Conservation (phyloP, 2,329 filamentous ascomycete species). For the Neophaeococcomyces mojaviensis region DNA sequence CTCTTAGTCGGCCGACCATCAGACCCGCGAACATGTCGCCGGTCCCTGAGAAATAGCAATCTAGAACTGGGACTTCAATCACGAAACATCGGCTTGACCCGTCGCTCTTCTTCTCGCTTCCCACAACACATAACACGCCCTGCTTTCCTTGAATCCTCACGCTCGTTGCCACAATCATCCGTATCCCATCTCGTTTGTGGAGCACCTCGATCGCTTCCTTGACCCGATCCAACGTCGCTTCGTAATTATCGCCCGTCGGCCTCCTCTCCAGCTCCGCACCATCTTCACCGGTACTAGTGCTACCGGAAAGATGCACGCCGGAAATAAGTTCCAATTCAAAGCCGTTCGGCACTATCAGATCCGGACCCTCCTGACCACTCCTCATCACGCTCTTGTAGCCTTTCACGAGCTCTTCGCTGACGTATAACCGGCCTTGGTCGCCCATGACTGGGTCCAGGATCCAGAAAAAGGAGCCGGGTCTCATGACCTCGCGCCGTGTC, state of each 20-base stretch:
- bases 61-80: conserved; percentile 76
- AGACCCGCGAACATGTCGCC: conserved; percentile 98
- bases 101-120: conserved; percentile 15
- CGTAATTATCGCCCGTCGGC: conserved; percentile 8
- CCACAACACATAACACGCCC: conserved; percentile 13
- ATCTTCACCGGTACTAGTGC: conserved; percentile 11
- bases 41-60: conserved; percentile 92
- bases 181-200: conserved; percentile 67
- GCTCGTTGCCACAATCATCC: conserved; percentile 89
- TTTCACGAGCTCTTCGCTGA: conserved; percentile 82
- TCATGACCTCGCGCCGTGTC: conserved; percentile 37
- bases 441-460: conserved; percentile 98
- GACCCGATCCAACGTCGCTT: conserved; percentile 12
- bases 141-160: conserved; percentile 36
- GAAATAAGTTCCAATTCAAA: conserved; percentile 85
- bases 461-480: conserved; percentile 28
- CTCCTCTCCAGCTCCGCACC: conserved; percentile 3
- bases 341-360: conserved; percentile 90
- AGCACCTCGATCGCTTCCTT: conserved; percentile 18
- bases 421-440: conserved; percentile 85
- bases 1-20: conserved; percentile 76
- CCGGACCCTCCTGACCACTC: conserved; percentile 51
- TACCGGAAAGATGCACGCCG: conserved; percentile 1
- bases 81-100: conserved; percentile 74
- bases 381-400: conserved; percentile 75